Evolutionary conservation across 2,329 filamentous ascomycete genomes (phyloP).

Genomic region (Helicocarpus griseus): DNA sequence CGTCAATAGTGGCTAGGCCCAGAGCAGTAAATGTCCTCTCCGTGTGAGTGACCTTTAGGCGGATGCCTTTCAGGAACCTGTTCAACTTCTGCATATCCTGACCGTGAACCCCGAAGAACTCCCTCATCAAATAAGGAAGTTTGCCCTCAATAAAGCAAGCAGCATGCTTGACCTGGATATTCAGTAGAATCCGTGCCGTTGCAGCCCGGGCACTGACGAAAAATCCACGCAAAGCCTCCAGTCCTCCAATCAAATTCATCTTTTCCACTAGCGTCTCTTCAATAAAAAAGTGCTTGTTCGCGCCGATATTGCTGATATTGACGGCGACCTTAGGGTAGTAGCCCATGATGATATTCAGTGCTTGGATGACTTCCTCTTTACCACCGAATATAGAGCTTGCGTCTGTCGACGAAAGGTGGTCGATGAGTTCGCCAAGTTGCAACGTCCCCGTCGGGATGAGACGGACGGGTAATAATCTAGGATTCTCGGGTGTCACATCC

Average conservation of each 20-base stretch:
- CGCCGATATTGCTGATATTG: conserved; percentile 39
- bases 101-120: conserved; percentile 8
- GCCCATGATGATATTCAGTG: conserved; percentile 49
- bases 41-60: not conserved
- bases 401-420: conserved; percentile 32
- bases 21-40: not conserved
- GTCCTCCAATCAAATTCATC: conserved; percentile 42
- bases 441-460: conserved; percentile 26
- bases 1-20: not conserved
- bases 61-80: not conserved
- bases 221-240: conserved; percentile 52
- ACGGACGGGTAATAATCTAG: conserved; percentile 26
- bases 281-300: conserved; percentile 45
- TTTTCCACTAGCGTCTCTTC: conserved; percentile 20
- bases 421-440: conserved; percentile 32
- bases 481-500: conserved; percentile 22
- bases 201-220: conserved; percentile 52
- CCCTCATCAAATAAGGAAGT: conserved; percentile 29
- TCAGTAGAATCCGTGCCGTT: conserved; percentile 49
- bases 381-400: conserved; percentile 29
- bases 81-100: not conserved
- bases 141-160: conserved; percentile 46
- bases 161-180: conserved; percentile 52
- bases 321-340: conserved; percentile 36
- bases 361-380: conserved; percentile 45